Percentiles rank a stretch among this genome's conserved stretches.
phyloP scores from a whole-genome alignment of 495 filamentous ascomycete genomes.

The Neurospora sp. region DNA sequence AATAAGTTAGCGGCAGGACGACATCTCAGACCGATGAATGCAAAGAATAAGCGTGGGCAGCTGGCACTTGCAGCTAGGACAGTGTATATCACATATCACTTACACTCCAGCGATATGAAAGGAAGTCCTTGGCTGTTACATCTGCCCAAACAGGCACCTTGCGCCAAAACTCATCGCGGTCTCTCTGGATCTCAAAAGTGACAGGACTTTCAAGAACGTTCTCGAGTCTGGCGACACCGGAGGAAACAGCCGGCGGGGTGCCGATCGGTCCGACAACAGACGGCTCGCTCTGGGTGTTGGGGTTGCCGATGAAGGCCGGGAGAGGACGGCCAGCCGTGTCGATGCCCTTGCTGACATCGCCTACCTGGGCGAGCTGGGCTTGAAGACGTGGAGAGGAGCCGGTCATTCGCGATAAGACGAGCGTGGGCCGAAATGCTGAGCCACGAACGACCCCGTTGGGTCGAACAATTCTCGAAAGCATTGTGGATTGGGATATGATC shows the following conservation, averaged over 20 bases:
- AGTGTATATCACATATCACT: constrained; percentile 8
- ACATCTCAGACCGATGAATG: neutral
- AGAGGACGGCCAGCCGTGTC: neutral
- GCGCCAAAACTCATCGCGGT: constrained; percentile 32
- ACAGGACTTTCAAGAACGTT: constrained; percentile 1
- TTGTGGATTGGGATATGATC: neutral
- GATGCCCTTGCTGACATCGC: constrained; percentile 6
- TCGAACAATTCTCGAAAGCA: constrained; percentile 5
- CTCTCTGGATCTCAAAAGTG: neutral
- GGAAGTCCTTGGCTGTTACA: constrained; percentile 32
- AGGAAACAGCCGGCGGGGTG: neutral
- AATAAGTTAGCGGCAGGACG: neutral
- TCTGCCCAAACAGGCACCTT: constrained; percentile 33
- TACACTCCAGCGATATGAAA: constrained; percentile 40
- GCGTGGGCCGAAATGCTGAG: neutral
- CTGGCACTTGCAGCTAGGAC: neutral
- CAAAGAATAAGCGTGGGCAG: neutral
- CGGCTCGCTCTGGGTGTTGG: neutral
- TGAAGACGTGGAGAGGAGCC: constrained; percentile 12
- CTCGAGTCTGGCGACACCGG: neutral
- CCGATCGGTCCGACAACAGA: neutral
- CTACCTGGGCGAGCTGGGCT: constrained; percentile 17
- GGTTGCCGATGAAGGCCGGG: neutral
- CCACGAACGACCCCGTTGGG: constrained; percentile 2
- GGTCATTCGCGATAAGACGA: constrained; percentile 4